Evolutionary conservation across 2,329 filamentous ascomycete species (phyloP), one percentile per base, ranked within the genome.

Genomic region (Alternaria infectoria): DNA sequence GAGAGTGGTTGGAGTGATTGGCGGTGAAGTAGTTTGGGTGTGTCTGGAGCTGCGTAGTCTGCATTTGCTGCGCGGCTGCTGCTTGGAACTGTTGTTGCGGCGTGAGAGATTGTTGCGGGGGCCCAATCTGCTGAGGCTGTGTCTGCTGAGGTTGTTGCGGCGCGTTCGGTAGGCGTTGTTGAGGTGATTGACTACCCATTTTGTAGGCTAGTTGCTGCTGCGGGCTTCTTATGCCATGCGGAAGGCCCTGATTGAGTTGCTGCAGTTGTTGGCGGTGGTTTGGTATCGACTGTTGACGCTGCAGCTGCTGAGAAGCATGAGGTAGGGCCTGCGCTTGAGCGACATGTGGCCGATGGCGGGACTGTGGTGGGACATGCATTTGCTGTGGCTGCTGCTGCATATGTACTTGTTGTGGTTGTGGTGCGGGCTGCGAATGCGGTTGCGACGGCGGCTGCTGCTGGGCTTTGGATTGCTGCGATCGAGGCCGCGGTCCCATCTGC

Each of bases 231-330:
- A 65, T 40, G 10, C 55, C 51, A 12, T 61, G 62, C 19, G 60
- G 56, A 0, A 51, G 43, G 12, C 62, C 62, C 45, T 70, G 72
- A 9, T 72, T 72, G 40, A 74, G 70, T 52, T 74, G 70, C 17
- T 69, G 65, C 2, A 73, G 59, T 25, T 74, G 72, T 32, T 73
- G 72, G 13, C 69, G 69, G 49, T 74, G 71, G 8, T 61, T 67
- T 15, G 66, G 64, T 3, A 59, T 50, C 7, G 59, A 49, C 12
- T 63, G 60, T 46, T 68, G 65, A 19, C 61, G 64, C 63, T 69
- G 57, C 26, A 12, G 66, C 32, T 69, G 69, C 43, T 64, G 49
- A 57, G 66, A 26, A 12, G 32, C 26, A 10, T 65, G 59, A 19
- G 61, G 17, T 9, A 64, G 40, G 3, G 63, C 28, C 28, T 70